Percentiles rank a stretch among this genome's conserved stretches.
Evolutionary conservation across 2,329 filamentous ascomycete genomes (phyloP).

Genomic region (Alternaria panax): DNA sequence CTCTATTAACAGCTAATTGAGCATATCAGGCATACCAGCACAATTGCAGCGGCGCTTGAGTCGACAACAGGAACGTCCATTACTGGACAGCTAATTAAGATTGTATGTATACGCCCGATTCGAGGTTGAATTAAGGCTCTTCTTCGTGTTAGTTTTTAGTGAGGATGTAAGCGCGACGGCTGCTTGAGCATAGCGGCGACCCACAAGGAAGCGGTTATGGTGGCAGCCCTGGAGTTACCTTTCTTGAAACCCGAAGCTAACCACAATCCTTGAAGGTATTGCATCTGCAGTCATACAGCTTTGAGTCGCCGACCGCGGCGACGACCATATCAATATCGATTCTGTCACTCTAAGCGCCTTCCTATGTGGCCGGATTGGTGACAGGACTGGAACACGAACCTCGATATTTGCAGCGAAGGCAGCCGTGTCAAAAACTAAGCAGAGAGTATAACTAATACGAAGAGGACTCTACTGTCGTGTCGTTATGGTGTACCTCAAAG

Average conservation of each 20-base stretch:
- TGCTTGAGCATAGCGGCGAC: not conserved
- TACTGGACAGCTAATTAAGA: not conserved
- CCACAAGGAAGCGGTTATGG: not conserved
- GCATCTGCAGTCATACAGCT: not conserved
- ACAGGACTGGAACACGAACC: not conserved
- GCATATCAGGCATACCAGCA: not conserved
- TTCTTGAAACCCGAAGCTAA: not conserved
- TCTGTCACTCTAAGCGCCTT: not conserved
- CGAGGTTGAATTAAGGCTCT: not conserved
- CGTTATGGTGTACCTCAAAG: not conserved
- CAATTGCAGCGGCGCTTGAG: not conserved
- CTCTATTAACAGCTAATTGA: not conserved
- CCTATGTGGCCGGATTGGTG: not conserved
- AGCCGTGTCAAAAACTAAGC: not conserved
- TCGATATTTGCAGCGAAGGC: not conserved
- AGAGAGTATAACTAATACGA: not conserved
- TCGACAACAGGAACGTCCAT: not conserved
- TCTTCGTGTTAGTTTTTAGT: not conserved
- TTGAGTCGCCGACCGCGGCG: not conserved
- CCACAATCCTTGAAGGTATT: not conserved
- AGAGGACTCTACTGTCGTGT: not conserved
- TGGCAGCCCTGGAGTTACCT: not conserved
- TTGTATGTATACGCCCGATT: not conserved
- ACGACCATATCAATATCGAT: not conserved
- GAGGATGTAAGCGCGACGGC: not conserved